Conservation (phyloP, 75 land plant species). For the Isoetes taiwanensis region DNA sequence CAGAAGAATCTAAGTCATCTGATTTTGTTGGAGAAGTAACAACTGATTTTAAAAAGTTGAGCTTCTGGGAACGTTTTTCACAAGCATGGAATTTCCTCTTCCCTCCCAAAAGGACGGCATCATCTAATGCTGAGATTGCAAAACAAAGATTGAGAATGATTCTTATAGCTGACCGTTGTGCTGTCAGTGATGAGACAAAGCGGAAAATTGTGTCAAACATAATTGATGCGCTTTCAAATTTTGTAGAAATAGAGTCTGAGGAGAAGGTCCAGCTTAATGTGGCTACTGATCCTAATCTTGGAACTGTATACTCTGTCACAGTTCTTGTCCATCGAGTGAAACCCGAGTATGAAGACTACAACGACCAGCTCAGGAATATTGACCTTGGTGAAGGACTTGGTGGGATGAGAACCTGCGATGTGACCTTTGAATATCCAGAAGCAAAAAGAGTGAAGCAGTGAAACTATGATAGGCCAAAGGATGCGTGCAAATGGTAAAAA, state of each 20-base stretch:
- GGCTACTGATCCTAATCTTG: constrained; percentile 65
- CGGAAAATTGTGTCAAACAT: constrained; percentile 63
- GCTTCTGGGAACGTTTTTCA: constrained; percentile 59
- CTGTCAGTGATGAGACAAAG: constrained; percentile 84
- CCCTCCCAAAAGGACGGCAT: constrained; percentile 29
- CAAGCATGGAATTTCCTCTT: constrained; percentile 82
- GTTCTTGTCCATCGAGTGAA: constrained; percentile 85
- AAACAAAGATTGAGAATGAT: constrained; percentile 92
- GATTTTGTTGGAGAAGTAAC: too few species aligned
- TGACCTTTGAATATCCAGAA: constrained; percentile 3
- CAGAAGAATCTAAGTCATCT: too few species aligned
- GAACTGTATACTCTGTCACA: constrained; percentile 88
- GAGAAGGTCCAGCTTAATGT: constrained; percentile 91
- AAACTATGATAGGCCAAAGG: too few species aligned
- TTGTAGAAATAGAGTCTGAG: constrained; percentile 89
- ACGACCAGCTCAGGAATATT: constrained; percentile 8
- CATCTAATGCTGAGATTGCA: constrained; percentile 75
- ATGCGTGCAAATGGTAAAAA: too few species aligned
- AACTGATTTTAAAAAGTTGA: constrained; percentile 23
- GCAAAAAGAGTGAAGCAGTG: too few species aligned
- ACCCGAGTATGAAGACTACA: constrained; percentile 55
- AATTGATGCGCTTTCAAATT: constrained; percentile 67
- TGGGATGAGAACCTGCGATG: constrained; percentile 41
- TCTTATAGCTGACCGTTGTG: constrained; percentile 87
- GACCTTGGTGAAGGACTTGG: constrained; percentile 17